Evolutionary conservation across 805 yeast genomes (phyloP).

Genomic region (Candida dajiaensis): DNA sequence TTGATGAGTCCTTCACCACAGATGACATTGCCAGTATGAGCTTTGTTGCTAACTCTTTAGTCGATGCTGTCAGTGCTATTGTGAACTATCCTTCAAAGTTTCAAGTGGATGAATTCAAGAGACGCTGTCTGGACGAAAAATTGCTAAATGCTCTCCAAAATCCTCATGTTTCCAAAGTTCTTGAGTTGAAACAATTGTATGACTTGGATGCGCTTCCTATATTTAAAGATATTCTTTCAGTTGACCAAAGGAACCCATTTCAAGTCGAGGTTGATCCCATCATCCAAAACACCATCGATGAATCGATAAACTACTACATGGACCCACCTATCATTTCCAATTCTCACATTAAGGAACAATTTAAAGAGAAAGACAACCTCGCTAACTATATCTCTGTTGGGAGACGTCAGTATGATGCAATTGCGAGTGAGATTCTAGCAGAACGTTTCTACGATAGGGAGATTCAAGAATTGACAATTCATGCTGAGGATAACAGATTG

Average conservation of each 20-base stretch:
- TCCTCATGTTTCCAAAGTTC: conserved; percentile 3
- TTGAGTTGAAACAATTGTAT: conserved; percentile 3
- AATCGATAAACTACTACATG: neutral
- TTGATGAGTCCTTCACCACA: neutral
- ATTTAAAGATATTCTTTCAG: conserved; percentile 1
- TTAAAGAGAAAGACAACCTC: neutral
- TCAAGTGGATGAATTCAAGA: conserved; percentile 5
- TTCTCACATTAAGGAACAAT: neutral
- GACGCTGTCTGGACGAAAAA: neutral
- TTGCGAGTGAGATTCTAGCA: neutral
- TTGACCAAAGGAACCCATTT: neutral
- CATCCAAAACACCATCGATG: neutral
- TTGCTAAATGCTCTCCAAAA: conserved; percentile 1
- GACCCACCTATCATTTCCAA: conserved; percentile 1
- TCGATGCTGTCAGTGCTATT: conserved; percentile 2
- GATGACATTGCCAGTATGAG: conserved; percentile 2
- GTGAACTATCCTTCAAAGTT: conserved; percentile 3
- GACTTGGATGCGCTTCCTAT: conserved; percentile 3
- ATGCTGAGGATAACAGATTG: conserved; percentile 1
- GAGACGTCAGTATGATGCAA: conserved; percentile 1
- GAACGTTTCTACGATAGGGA: conserved; percentile 7
- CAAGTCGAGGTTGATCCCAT: neutral
- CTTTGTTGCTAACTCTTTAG: neutral
- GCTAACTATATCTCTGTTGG: conserved; percentile 4
- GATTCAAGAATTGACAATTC: conserved; percentile 1